phyloP scores from a whole-genome alignment of 352 stramenopile genomes.

The Phytophthora constricta region DNA sequence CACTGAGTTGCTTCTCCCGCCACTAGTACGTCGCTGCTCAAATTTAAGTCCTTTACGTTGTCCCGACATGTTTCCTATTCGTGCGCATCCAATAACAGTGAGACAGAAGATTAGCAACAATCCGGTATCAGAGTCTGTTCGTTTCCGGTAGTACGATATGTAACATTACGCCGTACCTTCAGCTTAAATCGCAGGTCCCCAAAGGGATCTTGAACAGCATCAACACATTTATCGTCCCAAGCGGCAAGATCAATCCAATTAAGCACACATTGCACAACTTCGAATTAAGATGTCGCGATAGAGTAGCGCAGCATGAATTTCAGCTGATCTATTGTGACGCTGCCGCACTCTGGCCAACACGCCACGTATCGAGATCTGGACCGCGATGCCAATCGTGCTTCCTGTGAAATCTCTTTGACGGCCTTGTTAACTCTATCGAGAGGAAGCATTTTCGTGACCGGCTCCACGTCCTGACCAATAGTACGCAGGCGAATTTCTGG shows the following conservation, averaged over 20 bases:
- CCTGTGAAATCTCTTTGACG: not conserved
- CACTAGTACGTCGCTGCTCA: not conserved
- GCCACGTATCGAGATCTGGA: not conserved
- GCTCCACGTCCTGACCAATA: not conserved
- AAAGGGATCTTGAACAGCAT: not conserved
- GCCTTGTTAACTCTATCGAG: not conserved
- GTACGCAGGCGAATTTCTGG: not conserved
- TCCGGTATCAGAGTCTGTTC: not conserved
- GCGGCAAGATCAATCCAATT: not conserved
- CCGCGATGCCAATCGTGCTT: not conserved
- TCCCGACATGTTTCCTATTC: too few relatives aligned
- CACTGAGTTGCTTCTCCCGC: not conserved
- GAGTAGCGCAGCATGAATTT: not conserved
- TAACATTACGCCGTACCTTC: too few relatives aligned
- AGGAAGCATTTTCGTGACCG: not conserved
- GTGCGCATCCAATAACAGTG: not conserved
- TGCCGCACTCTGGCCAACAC: not conserved
- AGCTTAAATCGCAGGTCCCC: not conserved
- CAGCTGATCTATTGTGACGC: not conserved
- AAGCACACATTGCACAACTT: not conserved
- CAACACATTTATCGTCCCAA: not conserved
- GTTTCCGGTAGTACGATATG: not conserved
- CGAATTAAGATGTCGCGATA: not conserved
- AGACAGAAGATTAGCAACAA: not conserved
- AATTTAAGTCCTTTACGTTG: not conserved